Base-by-base conservation (phyloP, 73 alveolate genomes). In the Paramecium pentaurelia region DNA sequence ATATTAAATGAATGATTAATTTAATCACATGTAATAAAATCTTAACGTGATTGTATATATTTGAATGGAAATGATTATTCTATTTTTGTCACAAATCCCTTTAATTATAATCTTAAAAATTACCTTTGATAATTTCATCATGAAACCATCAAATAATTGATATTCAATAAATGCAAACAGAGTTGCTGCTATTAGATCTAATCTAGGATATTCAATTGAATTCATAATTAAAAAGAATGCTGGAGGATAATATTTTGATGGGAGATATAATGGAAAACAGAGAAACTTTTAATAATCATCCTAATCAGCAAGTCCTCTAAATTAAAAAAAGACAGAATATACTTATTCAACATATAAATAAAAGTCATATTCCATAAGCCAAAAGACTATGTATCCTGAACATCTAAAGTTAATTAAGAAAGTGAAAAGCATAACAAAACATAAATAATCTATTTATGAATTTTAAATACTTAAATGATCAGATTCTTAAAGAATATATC, bases 401-500 rank as follows among this genome's bases (percentile, higher is more conserved):
- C 18, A 0, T 42, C 16, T 1, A n/a, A 30, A 8, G 22, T 8
- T 20, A 45, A 3, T 2, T 10, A 0, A 4, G 47, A 44, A 8
- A 42, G 22, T 7, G 37, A 27, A n/a, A 40, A 80, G 8, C 44
- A 18, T 4, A 80, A 14, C 9, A 80, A 32, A 42, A 80, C 30
- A 44, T 44, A 80, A 11, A 80, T 80, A 18, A 47, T 20, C 84
- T 64, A 64, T 12, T 20, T 16, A 54, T 11, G 6, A 28, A 64
- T 64, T 64, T 27, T 64, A 64, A 64, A 64, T 64, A 64, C 49
- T 16, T 44, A 34, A 11, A 80, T 80, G 14, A 80, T 25, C 47
- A 80, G 30, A 49, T 80, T 80, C 45, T 45, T 80, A 45, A 80
- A 80, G 34, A 80, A 80, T 80, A 80, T 45, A 49, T 80, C 91